Percentiles rank a stretch among this genome's conserved stretches.
Evolutionary conservation across 805 yeast genomes (phyloP).

Genomic region (Candida dajiaensis): DNA sequence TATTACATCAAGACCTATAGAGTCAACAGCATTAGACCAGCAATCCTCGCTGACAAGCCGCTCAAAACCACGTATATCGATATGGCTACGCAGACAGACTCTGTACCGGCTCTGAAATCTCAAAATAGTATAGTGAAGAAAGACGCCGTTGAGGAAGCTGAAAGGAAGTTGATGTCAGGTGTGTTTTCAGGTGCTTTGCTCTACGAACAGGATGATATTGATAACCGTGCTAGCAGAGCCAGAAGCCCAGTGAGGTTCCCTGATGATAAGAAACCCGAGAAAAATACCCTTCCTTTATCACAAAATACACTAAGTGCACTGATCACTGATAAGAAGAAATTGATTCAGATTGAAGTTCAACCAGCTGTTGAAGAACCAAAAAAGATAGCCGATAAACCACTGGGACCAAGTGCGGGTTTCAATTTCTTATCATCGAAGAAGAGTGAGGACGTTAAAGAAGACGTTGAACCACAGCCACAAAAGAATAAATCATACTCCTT

Average conservation of each 20-base stretch:
- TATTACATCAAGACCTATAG: constrained; percentile 15
- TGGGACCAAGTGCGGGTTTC: constrained; percentile 27
- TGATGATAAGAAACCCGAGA: background rate
- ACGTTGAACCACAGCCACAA: background rate
- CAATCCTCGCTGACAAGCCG: background rate
- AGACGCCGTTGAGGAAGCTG: constrained; percentile 13
- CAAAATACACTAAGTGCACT: constrained; percentile 11
- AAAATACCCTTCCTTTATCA: constrained; percentile 4
- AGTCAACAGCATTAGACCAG: background rate
- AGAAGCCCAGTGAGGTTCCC: constrained; percentile 20
- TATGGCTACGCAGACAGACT: constrained; percentile 21
- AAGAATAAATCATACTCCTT: constrained; percentile 1
- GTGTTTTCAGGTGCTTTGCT: constrained; percentile 23
- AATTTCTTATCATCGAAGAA: constrained; percentile 16
- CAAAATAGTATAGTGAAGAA: constrained; percentile 7
- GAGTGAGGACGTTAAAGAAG: constrained; percentile 1
- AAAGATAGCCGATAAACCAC: background rate
- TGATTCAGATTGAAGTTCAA: constrained; percentile 12
- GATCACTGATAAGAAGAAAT: constrained; percentile 13
- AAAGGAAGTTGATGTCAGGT: constrained; percentile 17
- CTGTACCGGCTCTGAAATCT: constrained; percentile 15
- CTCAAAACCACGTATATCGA: constrained; percentile 11
- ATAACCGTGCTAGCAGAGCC: constrained; percentile 5
- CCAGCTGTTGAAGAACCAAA: constrained; percentile 1
- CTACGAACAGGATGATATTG: constrained; percentile 19